phyloP scores from a whole-genome alignment of 2,329 filamentous ascomycete genomes.

The Scedosporium apiospermum region DNA sequence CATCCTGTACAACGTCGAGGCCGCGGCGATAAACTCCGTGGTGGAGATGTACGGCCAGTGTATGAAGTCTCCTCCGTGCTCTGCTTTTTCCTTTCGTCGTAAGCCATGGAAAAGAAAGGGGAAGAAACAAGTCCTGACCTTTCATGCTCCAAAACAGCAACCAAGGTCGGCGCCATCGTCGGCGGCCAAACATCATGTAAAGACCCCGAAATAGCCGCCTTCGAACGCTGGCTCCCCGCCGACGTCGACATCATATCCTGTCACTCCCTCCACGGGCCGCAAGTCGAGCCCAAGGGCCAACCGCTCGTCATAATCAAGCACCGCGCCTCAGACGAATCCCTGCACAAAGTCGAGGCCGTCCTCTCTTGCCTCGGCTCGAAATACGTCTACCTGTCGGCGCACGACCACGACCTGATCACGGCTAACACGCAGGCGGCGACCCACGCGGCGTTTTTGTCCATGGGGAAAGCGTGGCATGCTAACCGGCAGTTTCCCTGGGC shows the following conservation, averaged over 20 bases:
- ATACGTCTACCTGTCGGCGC: slow-evolving; percentile 76
- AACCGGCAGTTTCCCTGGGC: slow-evolving; percentile 97
- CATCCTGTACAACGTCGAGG: slow-evolving; percentile 98
- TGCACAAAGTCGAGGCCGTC: slow-evolving; percentile 70
- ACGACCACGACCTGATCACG: slow-evolving; percentile 90
- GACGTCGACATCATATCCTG: slow-evolving; percentile 94
- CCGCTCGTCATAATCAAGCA: slow-evolving; percentile 92
- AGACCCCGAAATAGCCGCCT: slow-evolving; percentile 87
- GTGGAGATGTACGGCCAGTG: slow-evolving; percentile 87
- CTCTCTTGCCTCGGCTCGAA: slow-evolving; percentile 78
- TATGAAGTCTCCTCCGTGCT: slow-evolving; percentile 32
- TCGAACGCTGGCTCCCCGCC: slow-evolving; percentile 75
- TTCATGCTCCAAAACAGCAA: slow-evolving; percentile 48
- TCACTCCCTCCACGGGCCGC: slow-evolving; percentile 91
- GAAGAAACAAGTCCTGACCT: slow-evolving; percentile 3
- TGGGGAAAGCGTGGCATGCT: slow-evolving; percentile 96
- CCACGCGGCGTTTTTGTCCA: slow-evolving; percentile 90
- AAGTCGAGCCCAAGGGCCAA: slow-evolving; percentile 79
- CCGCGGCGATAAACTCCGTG: slow-evolving; percentile 77
- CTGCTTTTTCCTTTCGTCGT: not conserved
- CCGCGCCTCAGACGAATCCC: slow-evolving; percentile 67
- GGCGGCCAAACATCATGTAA: slow-evolving; percentile 98
- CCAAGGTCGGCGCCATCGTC: slow-evolving; percentile 89
- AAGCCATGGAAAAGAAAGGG: not conserved
- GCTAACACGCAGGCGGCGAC: slow-evolving; percentile 98